These are phyloP conservation scores for Colletotrichum lini DNA, from an alignment of 2,329 filamentous ascomycete genomes.

Conservation along the genomic window DNA sequence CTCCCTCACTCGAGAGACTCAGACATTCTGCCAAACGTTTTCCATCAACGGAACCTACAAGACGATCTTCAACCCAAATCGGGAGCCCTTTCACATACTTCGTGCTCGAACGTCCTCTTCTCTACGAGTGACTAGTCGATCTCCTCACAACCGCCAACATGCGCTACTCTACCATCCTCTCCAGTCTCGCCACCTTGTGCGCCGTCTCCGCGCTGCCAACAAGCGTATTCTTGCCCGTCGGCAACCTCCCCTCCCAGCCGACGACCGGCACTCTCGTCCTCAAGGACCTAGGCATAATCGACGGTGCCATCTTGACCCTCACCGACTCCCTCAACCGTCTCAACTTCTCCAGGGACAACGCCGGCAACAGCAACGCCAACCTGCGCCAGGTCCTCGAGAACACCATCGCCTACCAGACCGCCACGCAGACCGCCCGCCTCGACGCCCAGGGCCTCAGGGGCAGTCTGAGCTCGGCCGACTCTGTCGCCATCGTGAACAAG, in stretches of 20 bases:
- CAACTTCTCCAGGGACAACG: neutral
- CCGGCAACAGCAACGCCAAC: neutral
- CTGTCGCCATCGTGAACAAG: neutral
- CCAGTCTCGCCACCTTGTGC: neutral
- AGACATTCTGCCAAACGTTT: neutral
- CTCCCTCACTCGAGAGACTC: neutral
- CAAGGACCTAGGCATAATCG: neutral
- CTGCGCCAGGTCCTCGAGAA: neutral
- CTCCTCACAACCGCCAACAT: neutral
- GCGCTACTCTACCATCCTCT: neutral
- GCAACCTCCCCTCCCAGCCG: conserved; percentile 12
- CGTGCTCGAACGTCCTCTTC: neutral
- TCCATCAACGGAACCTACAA: no score
- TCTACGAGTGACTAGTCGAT: no score
- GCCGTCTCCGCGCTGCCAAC: neutral
- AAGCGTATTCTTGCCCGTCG: neutral
- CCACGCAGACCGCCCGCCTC: conserved; percentile 7
- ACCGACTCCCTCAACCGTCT: neutral
- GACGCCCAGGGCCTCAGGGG: neutral
- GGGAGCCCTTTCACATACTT: no score
- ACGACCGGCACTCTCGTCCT: neutral
- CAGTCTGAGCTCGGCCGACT: neutral
- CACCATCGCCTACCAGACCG: conserved; percentile 7
- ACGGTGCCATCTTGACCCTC: neutral
- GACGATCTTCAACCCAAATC: neutral